Percentiles rank a stretch among this genome's conserved stretches.
Conservation (phyloP, 768 basidiomycete genomes). For the Rhodotorula taiwanensis region DNA sequence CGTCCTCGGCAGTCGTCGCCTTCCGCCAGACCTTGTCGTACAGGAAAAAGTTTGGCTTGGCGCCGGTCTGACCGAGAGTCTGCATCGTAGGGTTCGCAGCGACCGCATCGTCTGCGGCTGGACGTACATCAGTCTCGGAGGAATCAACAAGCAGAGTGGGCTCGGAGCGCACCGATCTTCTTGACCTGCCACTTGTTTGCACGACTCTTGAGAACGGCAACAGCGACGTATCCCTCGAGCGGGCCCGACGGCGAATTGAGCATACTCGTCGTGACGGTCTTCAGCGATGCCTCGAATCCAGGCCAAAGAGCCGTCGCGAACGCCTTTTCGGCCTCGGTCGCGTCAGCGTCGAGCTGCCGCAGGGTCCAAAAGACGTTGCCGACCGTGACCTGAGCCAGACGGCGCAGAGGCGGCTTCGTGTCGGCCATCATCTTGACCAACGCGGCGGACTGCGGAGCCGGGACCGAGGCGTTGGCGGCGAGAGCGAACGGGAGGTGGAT, state of each 20-base stretch:
- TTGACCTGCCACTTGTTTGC: constrained; percentile 48
- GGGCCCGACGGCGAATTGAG: constrained; percentile 58
- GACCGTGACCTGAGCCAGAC: constrained; percentile 58
- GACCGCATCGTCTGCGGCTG: constrained; percentile 28
- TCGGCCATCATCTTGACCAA: constrained; percentile 67
- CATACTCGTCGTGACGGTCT: constrained; percentile 58
- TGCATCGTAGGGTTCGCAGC: constrained; percentile 41
- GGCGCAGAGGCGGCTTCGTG: constrained; percentile 57
- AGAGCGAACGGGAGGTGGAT: constrained; percentile 59
- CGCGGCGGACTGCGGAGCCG: constrained; percentile 41
- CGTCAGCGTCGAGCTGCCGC: neutral
- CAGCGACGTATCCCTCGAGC: constrained; percentile 76
- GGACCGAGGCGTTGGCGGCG: neutral
- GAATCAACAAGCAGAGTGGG: constrained; percentile 22
- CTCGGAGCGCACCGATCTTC: constrained; percentile 48
- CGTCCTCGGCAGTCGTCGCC: constrained; percentile 55
- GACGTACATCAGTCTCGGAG: neutral
- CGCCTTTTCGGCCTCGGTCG: constrained; percentile 46
- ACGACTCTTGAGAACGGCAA: constrained; percentile 62
- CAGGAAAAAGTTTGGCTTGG: constrained; percentile 77
- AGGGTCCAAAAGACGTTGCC: constrained; percentile 56
- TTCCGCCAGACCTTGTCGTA: constrained; percentile 84
- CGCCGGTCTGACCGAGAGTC: constrained; percentile 42
- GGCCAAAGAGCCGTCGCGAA: constrained; percentile 57
- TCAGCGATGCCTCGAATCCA: constrained; percentile 64